Base-by-base conservation (phyloP, 345 rosid species). In the Eucalyptus sp. region DNA sequence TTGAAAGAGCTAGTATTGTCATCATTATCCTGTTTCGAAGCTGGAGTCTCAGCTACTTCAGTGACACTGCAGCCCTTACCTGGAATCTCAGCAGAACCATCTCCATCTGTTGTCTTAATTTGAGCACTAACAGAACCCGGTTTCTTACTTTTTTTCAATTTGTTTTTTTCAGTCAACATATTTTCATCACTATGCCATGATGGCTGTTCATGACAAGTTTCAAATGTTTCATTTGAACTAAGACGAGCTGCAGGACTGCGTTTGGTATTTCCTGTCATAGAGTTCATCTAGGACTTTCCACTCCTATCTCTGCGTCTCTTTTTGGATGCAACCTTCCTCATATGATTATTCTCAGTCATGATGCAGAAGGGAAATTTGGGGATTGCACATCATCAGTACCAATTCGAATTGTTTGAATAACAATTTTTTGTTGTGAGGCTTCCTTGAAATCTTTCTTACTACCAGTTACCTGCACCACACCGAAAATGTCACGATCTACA, bases 221-320 rank as follows among this genome's bases (percentile, higher is more conserved):
- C 87, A 87, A 85, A 46, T 86, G 54, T 89, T 71, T 80, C 50
- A 31, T 89, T 91, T 76, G 88, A 71, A 71, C 5, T 50, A 87
- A 71, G 88, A 88, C 87, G 84, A 90, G 50, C 87, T 87, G 33
- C 88, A 86, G 87, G 89, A 89, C 56, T 52, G 15, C 86, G 86
- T 24, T 52, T 85, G 60, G 79, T 88, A 54, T 88, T 91, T 88
- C 89, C 92, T 84, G 91, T 90, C 86, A 88, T 90, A 41, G 90
- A 64, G 88, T 89, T 93, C 88, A 48, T 88, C 83, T 52, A 68
- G 46, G 87, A 37, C 68, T 85, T 89, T 90, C 64, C 54, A 49
- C 80, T 87, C 81, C 89, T 88, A 87, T 66, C 93, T 89, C 86
- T 88, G 27, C 87, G n/a, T 71, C 89, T 91, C 86, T 89, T 89